Evolutionary conservation across 2,329 filamentous ascomycete genomes (phyloP), one percentile per base, ranked within the genome.

Genomic region (Piedraia hortae): DNA sequence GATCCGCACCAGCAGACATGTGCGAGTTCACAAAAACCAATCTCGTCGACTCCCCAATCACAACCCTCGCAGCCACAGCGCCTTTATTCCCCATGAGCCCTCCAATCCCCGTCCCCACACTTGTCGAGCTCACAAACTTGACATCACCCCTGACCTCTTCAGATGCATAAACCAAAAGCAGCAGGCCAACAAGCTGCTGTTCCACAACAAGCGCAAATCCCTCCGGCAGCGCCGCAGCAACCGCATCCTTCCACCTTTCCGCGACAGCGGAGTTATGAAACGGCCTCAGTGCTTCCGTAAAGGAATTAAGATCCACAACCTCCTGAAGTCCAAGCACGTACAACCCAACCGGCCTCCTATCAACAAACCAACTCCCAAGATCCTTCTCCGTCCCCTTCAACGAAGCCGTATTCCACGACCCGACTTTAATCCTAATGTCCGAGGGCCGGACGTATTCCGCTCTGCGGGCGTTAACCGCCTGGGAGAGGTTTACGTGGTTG

Each of bases 11-110:
- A 23, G 82, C 89, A 29, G 80, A 72, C 12, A 97, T 55, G 47
- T 97, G 85, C 25, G 64, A 75, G 43, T 97, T 90, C 32, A 91
- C 55, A 42, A 97, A 91, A 12, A 85, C 69, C 24, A 97, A 49
- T 14, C 71, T 61, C 0, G 85, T 91, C 0, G 78, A 78, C 42
- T 91, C 85, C 2, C 82, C 85, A 1, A 97, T 50, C 1, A 97
- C 55, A 3, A 97, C 51, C 10, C 82, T 62, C 3, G 72, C 71
- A 3, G 69, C 62, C 1, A 90, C 70, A 3, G 74, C 82, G 2
- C 85, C 85, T 43, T 97, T 97, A 44, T 97, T 97, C 6, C 85
- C 85, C 51, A 91, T 69, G 38, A 90, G 90, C 0, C 82, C 82
- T 45, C 88, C 62, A 19, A 93, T 45, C 0, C 85, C 85, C 0